Percentiles rank a stretch among this genome's conserved stretches.
phyloP scores from a whole-genome alignment of 768 basidiomycete species.

The Tricholoma flavovirens region DNA sequence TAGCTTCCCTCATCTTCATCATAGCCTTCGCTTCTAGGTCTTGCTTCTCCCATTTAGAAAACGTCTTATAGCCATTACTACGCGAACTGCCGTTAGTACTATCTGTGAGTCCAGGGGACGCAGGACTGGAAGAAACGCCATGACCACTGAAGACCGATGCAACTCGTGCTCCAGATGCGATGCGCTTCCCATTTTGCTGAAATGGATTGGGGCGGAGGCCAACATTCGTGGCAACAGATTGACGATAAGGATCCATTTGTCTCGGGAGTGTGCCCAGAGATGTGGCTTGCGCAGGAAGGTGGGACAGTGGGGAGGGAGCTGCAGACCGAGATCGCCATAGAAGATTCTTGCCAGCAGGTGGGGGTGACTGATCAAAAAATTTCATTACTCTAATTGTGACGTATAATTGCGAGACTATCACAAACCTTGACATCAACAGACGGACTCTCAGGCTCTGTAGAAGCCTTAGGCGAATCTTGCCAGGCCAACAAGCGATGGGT shows the following conservation, averaged over 20 bases:
- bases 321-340: conserved; percentile 59
- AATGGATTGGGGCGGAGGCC: conserved; percentile 50
- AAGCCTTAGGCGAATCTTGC: conserved; percentile 53
- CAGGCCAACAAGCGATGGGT: conserved; percentile 55
- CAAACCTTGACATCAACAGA: conserved; percentile 33
- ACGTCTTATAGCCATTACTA: conserved; percentile 29
- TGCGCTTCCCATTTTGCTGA: conserved; percentile 28
- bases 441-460: conserved; percentile 36
- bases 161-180: conserved; percentile 39
- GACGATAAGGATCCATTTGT: conserved; percentile 34
- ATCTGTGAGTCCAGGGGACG: conserved; percentile 35
- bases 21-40: conserved; percentile 78
- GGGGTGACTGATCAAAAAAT: conserved; percentile 11
- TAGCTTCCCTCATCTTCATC: conserved; percentile 56
- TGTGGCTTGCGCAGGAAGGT: conserved; percentile 28
- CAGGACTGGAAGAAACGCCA: conserved; percentile 10
- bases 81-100: conserved; percentile 47
- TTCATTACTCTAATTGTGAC: neutral
- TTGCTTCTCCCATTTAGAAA: conserved; percentile 84
- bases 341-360: conserved; percentile 53
- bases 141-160: conserved; percentile 24
- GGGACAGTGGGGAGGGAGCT: conserved; percentile 24
- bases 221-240: conserved; percentile 39
- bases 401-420: conserved; percentile 5
- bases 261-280: conserved; percentile 21